These are phyloP conservation scores for Backusella psychrophila DNA, from an alignment of 192 early-diverging fungal species.

Conservation along the genomic window DNA sequence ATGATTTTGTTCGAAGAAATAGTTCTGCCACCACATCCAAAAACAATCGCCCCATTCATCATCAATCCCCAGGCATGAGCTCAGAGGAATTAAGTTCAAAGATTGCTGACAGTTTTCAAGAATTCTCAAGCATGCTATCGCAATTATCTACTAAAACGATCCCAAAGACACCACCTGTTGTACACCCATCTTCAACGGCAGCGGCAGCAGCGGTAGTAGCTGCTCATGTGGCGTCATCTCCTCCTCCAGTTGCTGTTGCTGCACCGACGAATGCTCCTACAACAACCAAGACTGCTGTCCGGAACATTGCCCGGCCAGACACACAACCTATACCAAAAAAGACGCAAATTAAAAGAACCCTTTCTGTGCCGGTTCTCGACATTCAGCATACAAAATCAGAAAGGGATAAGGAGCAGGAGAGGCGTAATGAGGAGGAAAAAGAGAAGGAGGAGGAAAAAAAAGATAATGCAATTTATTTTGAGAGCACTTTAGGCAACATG, in stretches of 20 bases:
- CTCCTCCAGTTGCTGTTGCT: not conserved
- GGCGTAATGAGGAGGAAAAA: not conserved
- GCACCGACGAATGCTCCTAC: not conserved
- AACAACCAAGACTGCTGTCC: not conserved
- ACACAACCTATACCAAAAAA: not conserved
- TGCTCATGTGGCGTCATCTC: not conserved
- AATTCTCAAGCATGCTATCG: conserved; percentile 24
- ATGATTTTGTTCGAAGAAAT: conserved; percentile 5
- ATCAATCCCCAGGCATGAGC: conserved; percentile 9
- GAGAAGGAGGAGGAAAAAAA: not conserved
- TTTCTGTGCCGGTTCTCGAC: not conserved
- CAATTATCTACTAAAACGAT: conserved; percentile 3
- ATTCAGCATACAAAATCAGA: not conserved
- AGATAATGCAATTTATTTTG: conserved; percentile 2
- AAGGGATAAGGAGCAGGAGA: not conserved
- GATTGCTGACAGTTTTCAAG: conserved; percentile 34
- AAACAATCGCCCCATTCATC: not conserved
- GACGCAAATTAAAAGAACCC: not conserved
- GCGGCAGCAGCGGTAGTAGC: not conserved
- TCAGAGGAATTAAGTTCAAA: conserved; percentile 28
- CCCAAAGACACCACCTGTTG: not conserved
- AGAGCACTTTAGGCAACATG: conserved; percentile 37
- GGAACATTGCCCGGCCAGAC: not conserved
- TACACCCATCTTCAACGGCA: not conserved
- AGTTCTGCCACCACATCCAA: not conserved